Evolutionary conservation across 768 basidiomycete genomes (phyloP).

Genomic region (Suillus cothurnatus): DNA sequence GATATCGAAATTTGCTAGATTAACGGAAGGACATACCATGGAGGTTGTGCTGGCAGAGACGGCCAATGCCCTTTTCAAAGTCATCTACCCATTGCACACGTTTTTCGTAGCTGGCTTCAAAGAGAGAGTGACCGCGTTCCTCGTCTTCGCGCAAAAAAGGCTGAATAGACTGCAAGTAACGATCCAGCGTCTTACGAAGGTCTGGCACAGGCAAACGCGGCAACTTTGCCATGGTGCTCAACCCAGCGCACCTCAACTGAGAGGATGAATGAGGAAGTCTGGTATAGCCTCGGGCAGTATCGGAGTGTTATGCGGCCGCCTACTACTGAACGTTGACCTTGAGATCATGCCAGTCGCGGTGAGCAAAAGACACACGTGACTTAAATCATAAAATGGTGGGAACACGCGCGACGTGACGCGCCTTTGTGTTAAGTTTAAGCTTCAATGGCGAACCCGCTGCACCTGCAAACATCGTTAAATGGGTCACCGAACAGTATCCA

Average conservation of each 20-base stretch:
- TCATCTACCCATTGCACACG: conserved; percentile 64
- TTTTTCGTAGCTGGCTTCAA: conserved; percentile 51
- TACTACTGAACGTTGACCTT: background rate
- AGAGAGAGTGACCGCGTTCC: conserved; percentile 52
- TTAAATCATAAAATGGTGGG: too few species aligned
- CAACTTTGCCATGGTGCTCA: conserved; percentile 29
- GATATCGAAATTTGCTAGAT: background rate
- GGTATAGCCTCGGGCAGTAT: background rate
- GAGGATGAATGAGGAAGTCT: background rate
- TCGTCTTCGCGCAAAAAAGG: conserved; percentile 83
- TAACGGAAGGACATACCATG: conserved; percentile 50
- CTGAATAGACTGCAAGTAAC: conserved; percentile 75
- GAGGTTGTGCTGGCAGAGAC: conserved; percentile 69
- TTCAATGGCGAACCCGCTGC: conserved; percentile 25
- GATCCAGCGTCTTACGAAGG: conserved; percentile 70
- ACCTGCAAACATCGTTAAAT: conserved; percentile 43
- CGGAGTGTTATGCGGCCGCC: background rate
- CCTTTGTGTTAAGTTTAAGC: background rate
- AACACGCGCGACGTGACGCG: background rate
- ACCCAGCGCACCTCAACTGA: background rate
- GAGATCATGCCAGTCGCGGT: conserved; percentile 1
- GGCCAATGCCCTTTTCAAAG: conserved; percentile 73
- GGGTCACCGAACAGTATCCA: conserved; percentile 58
- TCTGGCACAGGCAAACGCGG: conserved; percentile 85
- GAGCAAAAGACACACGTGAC: conserved; percentile 2